Evolutionary conservation across 345 rosid species (phyloP).

Genomic region (Pugionium dolabratum): DNA sequence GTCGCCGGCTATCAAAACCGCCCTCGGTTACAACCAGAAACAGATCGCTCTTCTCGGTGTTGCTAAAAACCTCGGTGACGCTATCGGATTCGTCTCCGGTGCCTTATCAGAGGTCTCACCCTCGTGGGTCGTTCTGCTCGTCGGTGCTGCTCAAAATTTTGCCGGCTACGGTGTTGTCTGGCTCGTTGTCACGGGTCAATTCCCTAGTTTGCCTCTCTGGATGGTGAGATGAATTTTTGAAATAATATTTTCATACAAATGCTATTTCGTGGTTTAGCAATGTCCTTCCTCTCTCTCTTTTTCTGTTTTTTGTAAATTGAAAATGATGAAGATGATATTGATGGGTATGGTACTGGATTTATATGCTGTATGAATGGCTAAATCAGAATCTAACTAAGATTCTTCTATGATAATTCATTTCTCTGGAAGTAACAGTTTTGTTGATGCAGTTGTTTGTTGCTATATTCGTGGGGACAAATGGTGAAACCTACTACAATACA

Average conservation of each 20-base stretch:
- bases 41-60: constrained; percentile 76
- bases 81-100: constrained; percentile 67
- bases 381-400: too few species aligned
- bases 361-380: too few species aligned
- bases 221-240: constrained; percentile 55
- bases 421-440: background rate
- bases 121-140: constrained; percentile 55
- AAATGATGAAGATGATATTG: too few species aligned
- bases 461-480: constrained; percentile 82
- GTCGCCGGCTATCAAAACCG: constrained; percentile 69
- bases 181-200: constrained; percentile 54
- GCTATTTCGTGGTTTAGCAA: too few species aligned
- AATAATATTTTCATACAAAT: too few species aligned
- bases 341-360: too few species aligned
- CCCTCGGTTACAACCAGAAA: constrained; percentile 71
- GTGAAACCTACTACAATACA: constrained; percentile 89
- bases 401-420: background rate
- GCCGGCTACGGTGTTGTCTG: constrained; percentile 73
- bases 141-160: constrained; percentile 64
- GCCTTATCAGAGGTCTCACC: constrained; percentile 62
- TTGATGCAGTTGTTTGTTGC: constrained; percentile 62
- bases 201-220: constrained; percentile 78
- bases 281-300: too few species aligned
- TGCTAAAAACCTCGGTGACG: constrained; percentile 81
- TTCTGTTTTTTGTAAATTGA: too few species aligned